Base-by-base conservation (phyloP, 176 grass and related monocot species). In the Raddia guianensis region DNA sequence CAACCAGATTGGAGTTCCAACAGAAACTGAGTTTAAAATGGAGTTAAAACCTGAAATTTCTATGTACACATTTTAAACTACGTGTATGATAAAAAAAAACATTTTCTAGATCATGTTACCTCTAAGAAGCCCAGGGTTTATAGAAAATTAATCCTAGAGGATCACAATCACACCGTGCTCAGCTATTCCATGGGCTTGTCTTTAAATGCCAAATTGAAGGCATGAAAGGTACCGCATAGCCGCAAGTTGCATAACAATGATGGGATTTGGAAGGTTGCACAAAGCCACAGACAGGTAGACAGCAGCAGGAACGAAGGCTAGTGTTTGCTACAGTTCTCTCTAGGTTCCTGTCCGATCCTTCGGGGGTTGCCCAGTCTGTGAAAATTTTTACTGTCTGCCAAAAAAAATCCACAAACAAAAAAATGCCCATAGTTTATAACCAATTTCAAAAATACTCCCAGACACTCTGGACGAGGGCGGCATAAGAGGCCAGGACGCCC, bases 321-420 rank as follows among this genome's bases (percentile, higher is more conserved):
- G 55, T 70, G 79, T 53, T 68, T 68, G 86, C 80, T 13, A 51
- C 81, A 84, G 70, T 58, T 16, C 18, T 62, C 15, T 70, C 55
- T 80, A 44, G 54, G 68, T 80, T 80, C 73, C 62, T 69, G 81
- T 80, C 81, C 86, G 84, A 84, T 80, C 62, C 74, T 63, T 61
- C 40, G 5, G 5, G 9, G 67, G 48, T 49, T 8, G 42, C 68
- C 8, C 32, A 44, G 50, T 15, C 74, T n/a, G n/a, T n/a, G n/a
- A n/a, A n/a, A n/a, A n/a, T n/a, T n/a, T n/a, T n/a, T n/a, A n/a
- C n/a, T n/a, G n/a, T n/a, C n/a, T n/a, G n/a, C n/a, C n/a, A n/a
- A n/a, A n/a, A n/a, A n/a, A n/a, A n/a, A n/a, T n/a, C n/a, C n/a
- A n/a, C n/a, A n/a, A n/a, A n/a, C n/a, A n/a, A n/a, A n/a, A n/a